Evolutionary conservation across 192 early-diverging fungal genomes (phyloP), one percentile per base, ranked within the genome.

Genomic region (Umbelopsis ramanniana): DNA sequence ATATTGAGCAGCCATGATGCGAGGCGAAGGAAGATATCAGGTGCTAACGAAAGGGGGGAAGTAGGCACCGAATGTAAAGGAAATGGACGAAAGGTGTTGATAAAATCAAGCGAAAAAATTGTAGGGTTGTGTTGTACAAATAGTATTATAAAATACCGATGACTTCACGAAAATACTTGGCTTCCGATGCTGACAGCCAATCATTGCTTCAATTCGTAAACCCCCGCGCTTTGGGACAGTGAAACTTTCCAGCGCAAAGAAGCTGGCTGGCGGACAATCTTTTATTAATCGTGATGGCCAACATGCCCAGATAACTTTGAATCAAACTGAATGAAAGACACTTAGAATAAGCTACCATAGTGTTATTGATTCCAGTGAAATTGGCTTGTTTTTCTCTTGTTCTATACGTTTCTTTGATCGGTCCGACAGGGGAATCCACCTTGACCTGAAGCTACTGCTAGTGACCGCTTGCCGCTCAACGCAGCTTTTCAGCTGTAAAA

Each of bases 111-210:
- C 12, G 4, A 63, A 63, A 63, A 37, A 63, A 37, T 29, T 29
- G 29, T 63, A 11, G 57, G 35, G 57, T 37, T 35, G 35, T 22
- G 12, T 19, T 63, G 57, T 63, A 63, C 35, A 63, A 6, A 3
- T 14, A 4, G 29, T 63, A 63, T 35, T 63, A 63, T 63, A 63
- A 63, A 43, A 63, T n/a, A n/a, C 29, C 11, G 57, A 63, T 63
- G 57, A 63, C 57, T 63, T 63, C 57, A 63, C 57, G 57, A 63
- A 63, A 63, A 63, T 63, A 12, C 33, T 63, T 29, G 57, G 57
- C 26, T 63, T 63, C 57, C 57, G 57, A 63, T 11, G 14, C 14
- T 3, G n/a, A 35, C 35, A 63, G 57, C 57, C 57, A 63, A 63
- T 63, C 57, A 63, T 50, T 50, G 15, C 9, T 50, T 50, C 15